phyloP scores from a whole-genome alignment of 371 early-diverging fungal species.

The Nematocida ironsii region DNA sequence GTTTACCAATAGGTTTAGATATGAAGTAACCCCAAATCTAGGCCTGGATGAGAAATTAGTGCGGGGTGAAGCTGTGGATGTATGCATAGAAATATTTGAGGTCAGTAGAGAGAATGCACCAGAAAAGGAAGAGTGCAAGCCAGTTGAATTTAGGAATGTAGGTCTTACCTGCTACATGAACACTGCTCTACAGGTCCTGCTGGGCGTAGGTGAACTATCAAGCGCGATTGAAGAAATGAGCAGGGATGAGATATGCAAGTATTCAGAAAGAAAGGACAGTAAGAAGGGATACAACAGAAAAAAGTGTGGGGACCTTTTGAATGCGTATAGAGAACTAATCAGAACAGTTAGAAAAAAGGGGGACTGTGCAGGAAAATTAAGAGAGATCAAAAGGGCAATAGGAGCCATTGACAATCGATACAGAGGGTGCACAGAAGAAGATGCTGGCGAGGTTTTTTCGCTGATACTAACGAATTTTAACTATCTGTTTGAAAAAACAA shows the following conservation, averaged over 20 bases:
- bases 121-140: constrained; percentile 13
- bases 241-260: background rate
- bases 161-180: constrained; percentile 58
- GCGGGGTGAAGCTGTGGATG: constrained; percentile 15
- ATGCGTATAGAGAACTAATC: constrained; percentile 30
- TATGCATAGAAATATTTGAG: constrained; percentile 25
- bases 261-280: background rate
- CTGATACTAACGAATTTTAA: constrained; percentile 54
- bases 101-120: background rate
- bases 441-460: constrained; percentile 58
- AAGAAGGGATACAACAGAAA: constrained; percentile 44
- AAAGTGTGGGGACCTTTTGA: constrained; percentile 30
- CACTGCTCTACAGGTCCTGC: constrained; percentile 55
- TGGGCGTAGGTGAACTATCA: constrained; percentile 52
- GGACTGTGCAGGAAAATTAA: constrained; percentile 22
- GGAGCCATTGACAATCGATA: constrained; percentile 48
- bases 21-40: background rate
- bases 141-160: constrained; percentile 54
- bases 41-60: constrained; percentile 1
- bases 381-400: constrained; percentile 43
- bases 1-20: constrained; percentile 12
- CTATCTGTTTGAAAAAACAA: constrained; percentile 52
- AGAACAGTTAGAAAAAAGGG: constrained; percentile 5
- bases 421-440: constrained; percentile 51
- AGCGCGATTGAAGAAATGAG: constrained; percentile 14